Evolutionary conservation across 208 protist genomes (phyloP).

Genomic region (Leishmania major): DNA sequence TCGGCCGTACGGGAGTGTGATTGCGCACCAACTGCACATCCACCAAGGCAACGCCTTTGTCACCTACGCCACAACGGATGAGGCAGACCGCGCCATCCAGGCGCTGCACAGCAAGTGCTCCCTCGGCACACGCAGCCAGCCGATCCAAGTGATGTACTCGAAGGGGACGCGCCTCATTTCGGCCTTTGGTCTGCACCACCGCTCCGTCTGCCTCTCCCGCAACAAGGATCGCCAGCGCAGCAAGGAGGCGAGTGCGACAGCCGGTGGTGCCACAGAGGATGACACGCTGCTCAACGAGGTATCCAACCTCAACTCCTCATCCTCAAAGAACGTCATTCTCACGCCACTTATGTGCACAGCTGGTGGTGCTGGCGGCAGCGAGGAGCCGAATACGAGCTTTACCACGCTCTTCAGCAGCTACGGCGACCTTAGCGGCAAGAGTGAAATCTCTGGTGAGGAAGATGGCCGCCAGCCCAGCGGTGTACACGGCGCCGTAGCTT

Average conservation of each 20-base stretch:
- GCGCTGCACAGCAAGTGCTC: conserved; percentile 60
- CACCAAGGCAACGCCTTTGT: conserved; percentile 67
- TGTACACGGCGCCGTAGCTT: conserved; percentile 4
- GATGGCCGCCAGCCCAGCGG: conserved; percentile 5
- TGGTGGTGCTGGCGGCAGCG: background rate
- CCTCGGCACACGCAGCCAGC: conserved; percentile 59
- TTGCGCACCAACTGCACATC: conserved; percentile 46
- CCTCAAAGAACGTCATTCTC: conserved; percentile 3
- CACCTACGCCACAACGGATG: conserved; percentile 58
- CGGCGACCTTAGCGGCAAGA: conserved; percentile 13
- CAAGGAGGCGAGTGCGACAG: background rate
- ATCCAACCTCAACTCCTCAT: background rate
- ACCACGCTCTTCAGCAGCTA: conserved; percentile 17
- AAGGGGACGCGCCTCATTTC: conserved; percentile 59
- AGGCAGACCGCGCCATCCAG: conserved; percentile 73
- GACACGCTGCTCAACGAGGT: background rate
- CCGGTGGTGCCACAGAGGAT: background rate
- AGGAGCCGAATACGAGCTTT: conserved; percentile 13
- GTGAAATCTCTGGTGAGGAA: conserved; percentile 20
- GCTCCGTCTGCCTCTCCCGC: conserved; percentile 25
- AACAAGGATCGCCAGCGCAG: conserved; percentile 23
- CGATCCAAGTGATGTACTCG: conserved; percentile 81
- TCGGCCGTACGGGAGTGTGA: conserved; percentile 36
- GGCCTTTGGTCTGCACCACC: conserved; percentile 60
- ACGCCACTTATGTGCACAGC: conserved; percentile 5